phyloP scores from a whole-genome alignment of 1,284 basidiomycete genomes.

The Cystobasidium pallidum region DNA sequence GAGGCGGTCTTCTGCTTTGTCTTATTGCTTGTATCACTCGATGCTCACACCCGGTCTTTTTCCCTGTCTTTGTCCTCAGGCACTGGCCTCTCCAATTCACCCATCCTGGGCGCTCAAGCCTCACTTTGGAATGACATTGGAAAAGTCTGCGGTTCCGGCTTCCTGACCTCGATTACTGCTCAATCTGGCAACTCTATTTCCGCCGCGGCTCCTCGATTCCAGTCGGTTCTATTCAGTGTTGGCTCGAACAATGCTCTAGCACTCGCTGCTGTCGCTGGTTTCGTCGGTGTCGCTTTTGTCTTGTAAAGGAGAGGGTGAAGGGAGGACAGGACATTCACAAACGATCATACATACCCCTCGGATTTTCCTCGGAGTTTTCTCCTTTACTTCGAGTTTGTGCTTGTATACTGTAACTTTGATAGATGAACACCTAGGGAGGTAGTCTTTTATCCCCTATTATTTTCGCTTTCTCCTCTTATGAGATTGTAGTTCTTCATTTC shows the following conservation, averaged over 20 bases:
- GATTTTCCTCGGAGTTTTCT: too few species aligned
- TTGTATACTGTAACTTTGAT: too few species aligned
- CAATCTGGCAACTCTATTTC: constrained; percentile 46
- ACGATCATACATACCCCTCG: too few species aligned
- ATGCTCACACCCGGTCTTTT: background rate
- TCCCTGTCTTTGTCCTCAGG: constrained; percentile 45
- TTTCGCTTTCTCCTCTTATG: too few species aligned
- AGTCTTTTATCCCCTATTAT: too few species aligned
- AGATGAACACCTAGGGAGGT: too few species aligned
- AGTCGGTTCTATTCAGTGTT: background rate
- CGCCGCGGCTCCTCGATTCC: constrained; percentile 16
- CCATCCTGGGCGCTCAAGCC: constrained; percentile 69
- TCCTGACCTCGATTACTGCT: constrained; percentile 47
- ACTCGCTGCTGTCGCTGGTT: constrained; percentile 9
- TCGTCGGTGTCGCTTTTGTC: constrained; percentile 34
- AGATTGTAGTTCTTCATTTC: too few species aligned
- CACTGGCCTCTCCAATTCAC: constrained; percentile 68
- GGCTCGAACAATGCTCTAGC: background rate
- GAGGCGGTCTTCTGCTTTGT: too few species aligned
- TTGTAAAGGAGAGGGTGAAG: background rate
- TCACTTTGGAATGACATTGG: constrained; percentile 68
- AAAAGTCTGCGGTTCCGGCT: constrained; percentile 57
- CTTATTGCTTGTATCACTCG: background rate
- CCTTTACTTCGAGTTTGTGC: too few species aligned
- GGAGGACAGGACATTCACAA: too few species aligned